Conservation (phyloP, 78 protist genomes). For the Emiliania huxleyi region DNA sequence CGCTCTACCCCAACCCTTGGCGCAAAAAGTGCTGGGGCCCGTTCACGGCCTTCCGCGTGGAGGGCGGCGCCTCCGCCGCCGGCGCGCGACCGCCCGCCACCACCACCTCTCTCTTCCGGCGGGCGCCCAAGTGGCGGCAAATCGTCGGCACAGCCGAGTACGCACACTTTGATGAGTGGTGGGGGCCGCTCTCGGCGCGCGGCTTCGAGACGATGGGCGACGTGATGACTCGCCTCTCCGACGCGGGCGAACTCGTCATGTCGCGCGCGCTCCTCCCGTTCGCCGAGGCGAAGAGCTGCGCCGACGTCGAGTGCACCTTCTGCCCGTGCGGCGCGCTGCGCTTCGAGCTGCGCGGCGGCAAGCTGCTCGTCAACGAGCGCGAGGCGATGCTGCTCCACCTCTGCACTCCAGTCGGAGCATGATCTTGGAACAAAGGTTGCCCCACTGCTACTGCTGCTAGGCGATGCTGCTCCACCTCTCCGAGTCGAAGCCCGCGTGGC, state of each 20-base stretch:
- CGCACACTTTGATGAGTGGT: neutral
- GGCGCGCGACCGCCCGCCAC: too few relatives aligned
- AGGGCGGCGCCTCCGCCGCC: too few relatives aligned
- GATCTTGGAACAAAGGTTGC: too few relatives aligned
- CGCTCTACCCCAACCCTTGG: constrained; percentile 11
- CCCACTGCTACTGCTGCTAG: too few relatives aligned
- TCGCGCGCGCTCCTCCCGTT: neutral
- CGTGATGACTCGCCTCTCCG: neutral
- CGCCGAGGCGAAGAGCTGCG: neutral
- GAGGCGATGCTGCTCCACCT: too few relatives aligned
- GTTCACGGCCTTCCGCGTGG: too few relatives aligned
- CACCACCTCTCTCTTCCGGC: too few relatives aligned
- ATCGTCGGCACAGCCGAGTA: neutral
- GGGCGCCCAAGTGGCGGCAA: neutral
- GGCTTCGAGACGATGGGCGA: constrained; percentile 5
- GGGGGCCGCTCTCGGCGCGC: neutral
- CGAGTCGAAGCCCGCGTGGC: too few relatives aligned
- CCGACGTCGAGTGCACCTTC: neutral
- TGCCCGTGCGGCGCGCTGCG: neutral
- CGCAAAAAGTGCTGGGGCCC: constrained; percentile 16
- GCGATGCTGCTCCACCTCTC: too few relatives aligned
- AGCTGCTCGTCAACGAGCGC: too few relatives aligned
- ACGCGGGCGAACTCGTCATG: neutral
- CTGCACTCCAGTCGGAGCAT: too few relatives aligned
- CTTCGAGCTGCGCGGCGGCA: too few relatives aligned